phyloP scores from a whole-genome alignment of 78 protist species.

The Emiliania huxleyi region DNA sequence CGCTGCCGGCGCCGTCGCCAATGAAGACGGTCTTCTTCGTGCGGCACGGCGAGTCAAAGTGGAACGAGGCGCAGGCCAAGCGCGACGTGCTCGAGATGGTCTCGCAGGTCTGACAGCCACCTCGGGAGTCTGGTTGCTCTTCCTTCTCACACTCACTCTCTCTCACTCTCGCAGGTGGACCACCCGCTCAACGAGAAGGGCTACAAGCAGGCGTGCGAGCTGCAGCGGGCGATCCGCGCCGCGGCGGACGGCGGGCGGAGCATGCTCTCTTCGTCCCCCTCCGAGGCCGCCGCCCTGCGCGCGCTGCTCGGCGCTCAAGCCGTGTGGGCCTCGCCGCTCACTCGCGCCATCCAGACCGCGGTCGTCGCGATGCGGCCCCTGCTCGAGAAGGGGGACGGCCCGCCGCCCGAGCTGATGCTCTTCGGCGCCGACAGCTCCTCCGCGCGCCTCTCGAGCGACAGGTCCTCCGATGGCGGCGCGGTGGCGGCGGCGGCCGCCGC shows the following conservation, averaged over 20 bases:
- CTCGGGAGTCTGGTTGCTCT: too few relatives aligned
- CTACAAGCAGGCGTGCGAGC: background rate
- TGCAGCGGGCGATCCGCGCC: background rate
- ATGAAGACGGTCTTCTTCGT: background rate
- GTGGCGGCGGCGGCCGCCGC: background rate
- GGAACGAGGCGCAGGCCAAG: slow-evolving; percentile 23
- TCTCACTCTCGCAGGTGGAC: background rate
- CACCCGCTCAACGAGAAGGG: background rate
- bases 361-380: background rate
- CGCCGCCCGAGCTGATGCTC: background rate
- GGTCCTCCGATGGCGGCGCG: too few relatives aligned
- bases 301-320: background rate
- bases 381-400: background rate
- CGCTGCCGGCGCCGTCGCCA: background rate
- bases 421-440: too few relatives aligned
- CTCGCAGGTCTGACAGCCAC: too few relatives aligned
- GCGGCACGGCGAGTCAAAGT: background rate
- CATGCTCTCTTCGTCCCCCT: background rate
- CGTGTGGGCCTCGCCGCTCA: background rate
- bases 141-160: too few relatives aligned
- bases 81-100: background rate
- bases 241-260: background rate
- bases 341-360: background rate
- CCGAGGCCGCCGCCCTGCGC: background rate
- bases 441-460: too few relatives aligned